Base-by-base conservation (phyloP, 225 moss, liverwort and hornwort species). In the Bryoerythrophyllum caledonicum region DNA sequence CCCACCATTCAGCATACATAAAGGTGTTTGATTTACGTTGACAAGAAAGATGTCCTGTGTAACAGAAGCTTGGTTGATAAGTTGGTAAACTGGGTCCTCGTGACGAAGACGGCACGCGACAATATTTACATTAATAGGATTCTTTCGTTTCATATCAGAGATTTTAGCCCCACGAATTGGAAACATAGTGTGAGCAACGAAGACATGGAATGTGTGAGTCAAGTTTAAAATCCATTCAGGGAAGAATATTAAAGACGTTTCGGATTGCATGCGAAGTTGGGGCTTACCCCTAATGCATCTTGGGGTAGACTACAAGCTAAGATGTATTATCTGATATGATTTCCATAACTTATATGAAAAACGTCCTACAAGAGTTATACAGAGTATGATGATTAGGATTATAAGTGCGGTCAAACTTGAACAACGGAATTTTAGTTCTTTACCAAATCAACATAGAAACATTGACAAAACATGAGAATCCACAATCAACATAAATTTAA, bases 1-100 rank as follows among this genome's bases (percentile, higher is more conserved):
- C 41, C 60, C 81, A 79, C 79, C 48, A 68, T 35, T 12, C 68
- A 16, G 44, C 5, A 73, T 65, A 30, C 72, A 71, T 71, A 26
- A 66, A 62, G 13, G 2, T 65, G 10, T 34, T 25, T 25, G 21
- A 53, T 68, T 63, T 20, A 27, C 61, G 10, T 38, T 21, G 46
- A 44, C 66, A 65, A 27, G 26, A 70, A 48, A 65, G 41, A 77
- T 38, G 53, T 49, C 60, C 12, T 40, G 20, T 17, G 28, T 8
- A 3, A 57, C 38, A 57, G 24, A n/a, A 63, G 28, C 56, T 54
- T 56, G 58, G 28, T 66, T 64, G 38, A 66, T 54, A 41, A 67
- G 24, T 20, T 67, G 20, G 34, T 49, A 27, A 10, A 40, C 30
- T 57, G 24, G 26, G 40, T 68, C 17, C 27, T 19, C 16, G 58